phyloP scores from a whole-genome alignment of 352 stramenopile genomes.

The Pythium volutum region DNA sequence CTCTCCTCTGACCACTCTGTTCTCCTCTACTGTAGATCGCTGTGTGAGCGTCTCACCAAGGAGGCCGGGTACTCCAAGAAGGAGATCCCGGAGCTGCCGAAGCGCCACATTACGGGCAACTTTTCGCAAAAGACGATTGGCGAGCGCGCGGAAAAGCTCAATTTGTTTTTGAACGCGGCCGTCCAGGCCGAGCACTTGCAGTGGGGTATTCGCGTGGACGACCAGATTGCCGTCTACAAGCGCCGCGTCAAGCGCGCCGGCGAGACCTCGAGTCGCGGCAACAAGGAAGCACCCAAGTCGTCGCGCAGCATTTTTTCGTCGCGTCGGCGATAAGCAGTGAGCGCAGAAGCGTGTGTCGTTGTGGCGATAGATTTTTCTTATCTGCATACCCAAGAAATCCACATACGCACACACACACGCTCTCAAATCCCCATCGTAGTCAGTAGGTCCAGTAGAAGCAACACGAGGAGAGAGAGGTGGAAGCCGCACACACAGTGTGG shows the following conservation, averaged over 20 bases:
- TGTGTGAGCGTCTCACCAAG: constrained; percentile 85
- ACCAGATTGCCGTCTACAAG: constrained; percentile 89
- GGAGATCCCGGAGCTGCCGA: constrained; percentile 81
- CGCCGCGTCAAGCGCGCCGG: constrained; percentile 68
- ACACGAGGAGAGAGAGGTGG: not conserved
- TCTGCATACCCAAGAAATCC: not conserved
- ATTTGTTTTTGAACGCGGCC: constrained; percentile 73
- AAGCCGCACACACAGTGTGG: no score
- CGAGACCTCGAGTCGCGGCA: constrained; percentile 24
- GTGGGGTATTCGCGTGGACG: constrained; percentile 86
- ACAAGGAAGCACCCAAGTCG: not conserved
- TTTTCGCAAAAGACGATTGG: constrained; percentile 79
- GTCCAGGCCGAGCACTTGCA: constrained; percentile 81
- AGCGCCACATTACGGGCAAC: constrained; percentile 83
- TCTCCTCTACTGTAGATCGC: constrained; percentile 33
- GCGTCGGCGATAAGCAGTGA: constrained; percentile 74
- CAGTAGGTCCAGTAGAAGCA: constrained; percentile 7
- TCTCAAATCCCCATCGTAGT: constrained; percentile 8
- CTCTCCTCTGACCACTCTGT: not conserved
- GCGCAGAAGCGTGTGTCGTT: not conserved
- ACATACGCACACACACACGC: not conserved
- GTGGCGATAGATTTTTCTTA: constrained; percentile 18
- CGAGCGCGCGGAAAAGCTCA: constrained; percentile 85
- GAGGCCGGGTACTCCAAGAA: constrained; percentile 79
- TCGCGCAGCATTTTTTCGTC: constrained; percentile 57